Evolutionary conservation across 2,329 filamentous ascomycete genomes (phyloP), one percentile per base, ranked within the genome.

Genomic region (Hypoxylon sp.): DNA sequence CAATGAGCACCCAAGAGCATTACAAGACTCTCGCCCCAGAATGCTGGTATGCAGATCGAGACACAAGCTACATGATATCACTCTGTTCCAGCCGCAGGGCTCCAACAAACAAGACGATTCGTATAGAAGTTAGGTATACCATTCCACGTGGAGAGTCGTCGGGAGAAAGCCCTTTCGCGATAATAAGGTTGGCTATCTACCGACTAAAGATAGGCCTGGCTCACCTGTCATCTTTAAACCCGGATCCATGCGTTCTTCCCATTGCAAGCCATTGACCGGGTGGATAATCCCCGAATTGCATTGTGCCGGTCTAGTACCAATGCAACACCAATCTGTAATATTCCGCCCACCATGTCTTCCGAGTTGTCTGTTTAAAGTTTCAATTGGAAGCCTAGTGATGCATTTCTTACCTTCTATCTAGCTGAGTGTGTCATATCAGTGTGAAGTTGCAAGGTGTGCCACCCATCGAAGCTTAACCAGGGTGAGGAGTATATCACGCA

Each of bases 11-110:
- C 13, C 11, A 13, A 32, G 3, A 13, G 32, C n/a, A 26, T 19
- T 11, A 50, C 28, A 55, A 26, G 20, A 34, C 26, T 1, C 7
- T 50, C 44, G 57, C 57, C 57, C 57, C 48, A 8, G 11, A 44
- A 46, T 41, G 56, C 51, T 46, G 26, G 41, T 11, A 15, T 8
- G n/a, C 20, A 43, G n/a, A 24, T 13, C 41, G 19, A 24, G 20
- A 10, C 3, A 24, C 41, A 8, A 4, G 6, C 41, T 6, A 6
- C 24, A 26, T 19, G 24, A 32, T 17, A 19, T 46, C 30, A 46
- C 50, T 50, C 44, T 17, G n/a, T 8, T 48, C n/a, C 30, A 24
- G 26, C n/a, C n/a, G 24, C 26, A 28, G 26, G 3, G 17, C 24
- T 43, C 19, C 19, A 10, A 49, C 41, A n/a, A 1, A 32, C 19